Base-by-base conservation (phyloP, 176 grass and related monocot species). In the Oryza longistaminata region DNA sequence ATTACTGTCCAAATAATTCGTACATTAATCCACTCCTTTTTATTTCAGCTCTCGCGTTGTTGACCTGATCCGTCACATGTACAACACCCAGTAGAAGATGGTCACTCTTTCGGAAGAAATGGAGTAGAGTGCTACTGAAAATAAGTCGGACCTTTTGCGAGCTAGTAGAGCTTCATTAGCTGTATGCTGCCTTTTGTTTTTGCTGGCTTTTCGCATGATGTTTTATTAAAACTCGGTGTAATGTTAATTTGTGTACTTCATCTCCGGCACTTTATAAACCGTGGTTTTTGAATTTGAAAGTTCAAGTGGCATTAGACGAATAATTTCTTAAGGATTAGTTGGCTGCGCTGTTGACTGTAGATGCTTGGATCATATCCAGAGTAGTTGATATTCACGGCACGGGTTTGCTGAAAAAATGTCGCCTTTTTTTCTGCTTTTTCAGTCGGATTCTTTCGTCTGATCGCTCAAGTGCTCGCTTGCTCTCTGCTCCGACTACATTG, bases 61-160 rank as follows among this genome's bases (percentile, higher is more conserved):
- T 66, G 91, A 93, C 68, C 66, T 93, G 16, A 72, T 93, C 85
- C 91, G 91, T 15, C 91, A 93, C 88, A 93, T 93, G 1, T 26
- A 83, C 81, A 81, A 37, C 61, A 64, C 73, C 44, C 67, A 87
- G 75, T 92, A 87, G 70, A 83, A 58, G 79, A 78, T 71, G 29
- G 44, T 11, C 1, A 33, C 13, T 68, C 29, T 40, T 70, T n/a
- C 16, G 5, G 6, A 39, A 7, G 29, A 34, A 70, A 21, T n/a
- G 53, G 68, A 70, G 68, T 40, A 37, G 68, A n/a, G 15, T 40
- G 40, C 53, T 58, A 19, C 53, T 58, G 19, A 58, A 50, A 50
- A 58, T 58, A 58, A 58, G 53, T 58, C 53, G 29, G 52, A 9
- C 7, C 68, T 70, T 34, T 21, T 35, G 2, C 55, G 21, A 61